phyloP scores from a whole-genome alignment of 495 filamentous ascomycete genomes.

The Bacidia gigantensis region DNA sequence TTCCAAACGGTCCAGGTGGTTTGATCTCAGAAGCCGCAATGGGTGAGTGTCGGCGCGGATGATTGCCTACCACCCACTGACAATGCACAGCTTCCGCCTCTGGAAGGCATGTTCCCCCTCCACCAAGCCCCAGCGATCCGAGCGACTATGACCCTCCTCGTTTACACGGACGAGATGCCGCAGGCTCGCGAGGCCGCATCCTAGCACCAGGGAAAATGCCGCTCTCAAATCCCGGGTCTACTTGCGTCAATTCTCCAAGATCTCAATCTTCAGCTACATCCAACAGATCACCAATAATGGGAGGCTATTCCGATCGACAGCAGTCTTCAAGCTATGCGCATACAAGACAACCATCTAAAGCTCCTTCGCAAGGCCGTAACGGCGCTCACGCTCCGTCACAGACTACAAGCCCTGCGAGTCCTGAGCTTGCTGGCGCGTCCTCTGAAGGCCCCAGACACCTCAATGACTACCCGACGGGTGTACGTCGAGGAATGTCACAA shows the following conservation, averaged over 20 bases:
- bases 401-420: slow-evolving; percentile 66
- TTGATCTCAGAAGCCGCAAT: too few relatives aligned
- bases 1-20: too few relatives aligned
- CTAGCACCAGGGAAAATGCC: slow-evolving; percentile 28
- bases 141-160: slow-evolving; percentile 8
- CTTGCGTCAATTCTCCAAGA: slow-evolving; percentile 29
- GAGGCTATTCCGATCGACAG: slow-evolving; percentile 50
- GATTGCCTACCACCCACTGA: too few relatives aligned
- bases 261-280: slow-evolving; percentile 43
- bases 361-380: slow-evolving; percentile 91
- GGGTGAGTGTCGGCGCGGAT: too few relatives aligned
- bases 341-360: slow-evolving; percentile 86
- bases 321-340: slow-evolving; percentile 68
- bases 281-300: slow-evolving; percentile 32
- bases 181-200: slow-evolving; percentile 21
- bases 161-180: slow-evolving; percentile 15
- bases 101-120: slow-evolving; percentile 1
- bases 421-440: slow-evolving; percentile 39
- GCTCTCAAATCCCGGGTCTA: slow-evolving; percentile 30
- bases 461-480: slow-evolving; percentile 18
- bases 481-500: slow-evolving; percentile 11
- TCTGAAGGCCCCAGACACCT: not conserved
- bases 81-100: not conserved
- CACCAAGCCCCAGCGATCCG: slow-evolving; percentile 5
- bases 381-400: slow-evolving; percentile 54